phyloP scores from a whole-genome alignment of 208 protist species.

The Crithidia bombi region DNA sequence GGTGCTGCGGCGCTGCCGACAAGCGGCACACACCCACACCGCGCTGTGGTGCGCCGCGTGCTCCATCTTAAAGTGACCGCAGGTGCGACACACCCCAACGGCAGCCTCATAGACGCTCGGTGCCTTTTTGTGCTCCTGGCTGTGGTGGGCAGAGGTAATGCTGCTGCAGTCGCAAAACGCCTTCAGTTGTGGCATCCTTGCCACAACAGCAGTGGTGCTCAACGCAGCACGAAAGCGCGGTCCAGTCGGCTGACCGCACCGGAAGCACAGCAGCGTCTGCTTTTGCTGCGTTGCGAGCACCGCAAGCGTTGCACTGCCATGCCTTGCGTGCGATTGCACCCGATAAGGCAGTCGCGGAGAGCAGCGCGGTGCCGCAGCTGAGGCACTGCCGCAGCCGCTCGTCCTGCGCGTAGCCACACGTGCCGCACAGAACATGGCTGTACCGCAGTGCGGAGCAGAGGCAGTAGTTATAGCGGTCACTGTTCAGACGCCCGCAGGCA shows the following conservation, averaged over 20 bases:
- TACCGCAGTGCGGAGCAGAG: slow-evolving; percentile 83
- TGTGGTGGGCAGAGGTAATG: too few relatives aligned
- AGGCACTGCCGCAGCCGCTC: slow-evolving; percentile 70
- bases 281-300: slow-evolving; percentile 71
- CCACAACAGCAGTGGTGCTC: neutral
- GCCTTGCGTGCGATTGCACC: slow-evolving; percentile 59
- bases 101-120: slow-evolving; percentile 22
- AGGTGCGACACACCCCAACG: slow-evolving; percentile 57
- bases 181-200: neutral
- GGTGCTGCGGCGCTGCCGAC: slow-evolving; percentile 65
- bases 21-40: slow-evolving; percentile 78
- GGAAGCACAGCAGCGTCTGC: slow-evolving; percentile 70
- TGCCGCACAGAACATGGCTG: slow-evolving; percentile 65
- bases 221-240: slow-evolving; percentile 34
- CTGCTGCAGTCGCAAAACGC: slow-evolving; percentile 32
- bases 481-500: slow-evolving; percentile 81
- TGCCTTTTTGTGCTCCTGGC: neutral
- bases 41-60: slow-evolving; percentile 45
- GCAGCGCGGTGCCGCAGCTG: slow-evolving; percentile 55
- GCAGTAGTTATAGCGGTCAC: slow-evolving; percentile 91
- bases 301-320: slow-evolving; percentile 69
- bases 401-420: slow-evolving; percentile 79
- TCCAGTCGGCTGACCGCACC: slow-evolving; percentile 54
- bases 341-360: slow-evolving; percentile 7
- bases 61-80: slow-evolving; percentile 52